Percentiles rank a stretch among this genome's conserved stretches.
Conservation (phyloP, 1,284 basidiomycete species). For the Fomes fomentarius region DNA sequence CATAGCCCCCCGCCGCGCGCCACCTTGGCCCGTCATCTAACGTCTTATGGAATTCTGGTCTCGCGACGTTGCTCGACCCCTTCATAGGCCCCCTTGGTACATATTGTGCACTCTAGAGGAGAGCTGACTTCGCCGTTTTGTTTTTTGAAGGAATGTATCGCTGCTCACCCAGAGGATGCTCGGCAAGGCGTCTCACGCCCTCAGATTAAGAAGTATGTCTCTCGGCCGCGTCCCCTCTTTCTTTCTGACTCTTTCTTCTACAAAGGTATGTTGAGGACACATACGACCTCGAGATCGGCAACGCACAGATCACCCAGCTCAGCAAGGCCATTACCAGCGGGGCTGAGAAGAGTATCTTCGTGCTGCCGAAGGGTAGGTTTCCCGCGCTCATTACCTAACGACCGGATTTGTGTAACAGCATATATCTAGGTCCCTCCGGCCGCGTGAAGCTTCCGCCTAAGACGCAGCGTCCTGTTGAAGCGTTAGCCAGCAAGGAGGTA, state of each 20-base stretch:
- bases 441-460: constrained; percentile 87
- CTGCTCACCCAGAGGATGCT: constrained; percentile 74
- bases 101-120: not conserved
- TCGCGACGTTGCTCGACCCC: not conserved
- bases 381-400: constrained; percentile 7
- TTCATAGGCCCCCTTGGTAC: not conserved
- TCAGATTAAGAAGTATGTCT: constrained; percentile 85
- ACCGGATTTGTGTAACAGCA: constrained; percentile 9
- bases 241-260: constrained; percentile 9
- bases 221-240: constrained; percentile 1
- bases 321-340: constrained; percentile 82
- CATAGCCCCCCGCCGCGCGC: constrained; percentile 37
- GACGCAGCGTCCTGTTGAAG: constrained; percentile 47
- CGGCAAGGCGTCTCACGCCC: constrained; percentile 88
- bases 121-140: constrained; percentile 5
- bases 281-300: constrained; percentile 80
- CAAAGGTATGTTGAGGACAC: constrained; percentile 73
- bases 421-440: constrained; percentile 64
- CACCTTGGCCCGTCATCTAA: constrained; percentile 31
- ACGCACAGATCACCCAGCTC: constrained; percentile 81
- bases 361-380: constrained; percentile 81
- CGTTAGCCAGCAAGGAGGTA: constrained; percentile 72
- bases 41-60: constrained; percentile 16
- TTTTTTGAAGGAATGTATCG: constrained; percentile 75
- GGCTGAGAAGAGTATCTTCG: constrained; percentile 79